Evolutionary conservation across 2,329 filamentous ascomycete species (phyloP), one percentile per base, ranked within the genome.

Genomic region (Diaporthe citri): DNA sequence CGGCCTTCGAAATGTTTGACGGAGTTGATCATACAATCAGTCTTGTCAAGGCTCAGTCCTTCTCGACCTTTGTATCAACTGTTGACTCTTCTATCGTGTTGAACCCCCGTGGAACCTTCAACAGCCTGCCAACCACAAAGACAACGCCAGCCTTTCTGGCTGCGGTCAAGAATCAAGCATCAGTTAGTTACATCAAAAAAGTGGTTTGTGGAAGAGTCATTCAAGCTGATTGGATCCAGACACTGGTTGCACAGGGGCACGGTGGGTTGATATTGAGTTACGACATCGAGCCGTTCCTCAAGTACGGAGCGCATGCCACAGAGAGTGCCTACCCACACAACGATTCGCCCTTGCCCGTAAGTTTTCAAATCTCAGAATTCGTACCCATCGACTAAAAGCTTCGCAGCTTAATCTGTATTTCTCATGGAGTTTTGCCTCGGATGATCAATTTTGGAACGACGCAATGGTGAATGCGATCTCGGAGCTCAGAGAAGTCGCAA

Each of bases 321-420:
- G 80, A 81, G 9, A 80, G 80, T 17, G 81, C 80, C 0, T 82
- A 77, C 67, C 82, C 82, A 0, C 81, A 83, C 25, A 62, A 74
- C 9, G 76, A 79, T 13, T 82, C 81, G 0, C 77, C 77, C 4
- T 73, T 78, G 5, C 79, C 79, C 34, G 79, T 80, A 72, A 57
- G 75, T 66, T 6, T 2, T 31, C 2, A 6, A 31, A n/a, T 4
- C 10, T 17, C 15, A 17, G 20, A 2, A 25, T 3, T 12, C 5
- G 10, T 5, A 28, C 13, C 9, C n/a, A 2, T 13, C 15, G 3
- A 13, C 25, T 48, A 46, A n/a, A 34, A 51, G 62, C 12, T 10
- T 60, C 3, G 13, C 75, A 82, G 76, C 77, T 83, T 1, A 80
- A 81, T 59, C 62, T 82, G 7, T 81, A 81, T 60, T 81, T 79